Percentiles rank a stretch among this genome's conserved stretches.
Conservation (phyloP, 2,329 filamentous ascomycete species). For the Calcarisporium arbuscula region DNA sequence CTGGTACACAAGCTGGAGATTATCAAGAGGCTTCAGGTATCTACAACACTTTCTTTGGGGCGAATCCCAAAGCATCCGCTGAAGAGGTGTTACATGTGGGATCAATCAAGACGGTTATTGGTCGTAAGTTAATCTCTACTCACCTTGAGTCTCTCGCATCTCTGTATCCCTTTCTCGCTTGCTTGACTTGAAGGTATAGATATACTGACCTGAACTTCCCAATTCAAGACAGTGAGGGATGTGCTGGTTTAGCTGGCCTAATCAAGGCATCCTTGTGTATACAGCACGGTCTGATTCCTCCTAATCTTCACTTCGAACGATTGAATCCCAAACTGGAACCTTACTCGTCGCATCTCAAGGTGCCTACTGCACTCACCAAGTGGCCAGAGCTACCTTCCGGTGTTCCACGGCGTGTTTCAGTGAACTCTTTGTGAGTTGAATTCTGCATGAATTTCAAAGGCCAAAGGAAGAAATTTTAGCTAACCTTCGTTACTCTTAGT, state of each 20-base stretch:
- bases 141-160: too few relatives aligned
- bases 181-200: too few relatives aligned
- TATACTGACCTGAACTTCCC: too few relatives aligned
- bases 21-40: conserved; percentile 24
- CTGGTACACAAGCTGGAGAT: conserved; percentile 30
- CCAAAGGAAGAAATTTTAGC: too few relatives aligned
- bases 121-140: too few relatives aligned
- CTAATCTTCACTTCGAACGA: conserved; percentile 1
- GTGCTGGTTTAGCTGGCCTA: conserved; percentile 9
- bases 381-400: conserved; percentile 6
- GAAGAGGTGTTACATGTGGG: conserved; percentile 10
- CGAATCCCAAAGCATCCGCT: conserved; percentile 3
- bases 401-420: conserved; percentile 9
- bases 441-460: too few relatives aligned
- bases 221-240: conserved; percentile 7
- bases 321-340: conserved; percentile 3
- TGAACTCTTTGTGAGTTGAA: conserved; percentile 32
- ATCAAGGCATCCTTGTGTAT: conserved; percentile 2
- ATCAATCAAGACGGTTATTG: conserved; percentile 11
- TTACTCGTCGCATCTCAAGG: conserved; percentile 6
- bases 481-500: too few relatives aligned
- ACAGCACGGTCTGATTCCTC: conserved; percentile 1
- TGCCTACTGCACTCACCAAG: conserved; percentile 8
- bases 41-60: conserved; percentile 29
- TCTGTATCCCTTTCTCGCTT: too few relatives aligned